Evolutionary conservation across 306 rosid species (phyloP), one percentile per base, ranked within the genome.

Genomic region (Malus fusca): DNA sequence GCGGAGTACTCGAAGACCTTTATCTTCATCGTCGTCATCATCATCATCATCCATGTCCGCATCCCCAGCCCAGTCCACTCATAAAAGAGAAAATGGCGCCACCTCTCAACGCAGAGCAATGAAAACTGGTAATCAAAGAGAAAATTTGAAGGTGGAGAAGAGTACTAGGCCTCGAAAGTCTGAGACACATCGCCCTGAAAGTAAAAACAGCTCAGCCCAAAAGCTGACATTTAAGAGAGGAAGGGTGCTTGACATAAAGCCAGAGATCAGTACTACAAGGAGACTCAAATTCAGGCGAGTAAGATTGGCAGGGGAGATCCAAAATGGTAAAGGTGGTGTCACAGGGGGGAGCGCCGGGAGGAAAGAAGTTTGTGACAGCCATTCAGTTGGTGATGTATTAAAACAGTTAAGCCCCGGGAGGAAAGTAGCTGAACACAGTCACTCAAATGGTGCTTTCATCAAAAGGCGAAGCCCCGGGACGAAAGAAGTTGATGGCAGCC

Each of bases 231-330:
- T 93, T 76, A 82, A 83, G 80, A 88, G 90, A 81, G 97, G 94
- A 55, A 87, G 78, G 76, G 80, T 86, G 81, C 66, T 91, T 26
- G 97, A 91, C 70, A 65, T 84, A 79, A 88, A 86, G 80, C 78
- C 90, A 31, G 89, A 84, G 69, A 81, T 79, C 85, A 86, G 9
- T 75, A 10, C 82, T 75, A 75, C 90, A 46, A 81, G 88, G 80
- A 88, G 90, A 78, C 97, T 91, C 82, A 90, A 88, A 81, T 93
- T 93, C 83, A 82, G 78, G 85, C 85, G 87, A 69, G 88, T 51
- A 30, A 84, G 84, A 60, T 59, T 61, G 48, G 81, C 80, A 2
- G 69, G 79, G 30, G 91, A 88, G 77, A 25, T 13, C 61, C 81
- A 56, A n/a, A 86, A 61, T 75, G 77, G 81, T 46, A 79, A 77